Conservation (phyloP, 2,329 filamentous ascomycete species). For the Apiospora malaysiana region DNA sequence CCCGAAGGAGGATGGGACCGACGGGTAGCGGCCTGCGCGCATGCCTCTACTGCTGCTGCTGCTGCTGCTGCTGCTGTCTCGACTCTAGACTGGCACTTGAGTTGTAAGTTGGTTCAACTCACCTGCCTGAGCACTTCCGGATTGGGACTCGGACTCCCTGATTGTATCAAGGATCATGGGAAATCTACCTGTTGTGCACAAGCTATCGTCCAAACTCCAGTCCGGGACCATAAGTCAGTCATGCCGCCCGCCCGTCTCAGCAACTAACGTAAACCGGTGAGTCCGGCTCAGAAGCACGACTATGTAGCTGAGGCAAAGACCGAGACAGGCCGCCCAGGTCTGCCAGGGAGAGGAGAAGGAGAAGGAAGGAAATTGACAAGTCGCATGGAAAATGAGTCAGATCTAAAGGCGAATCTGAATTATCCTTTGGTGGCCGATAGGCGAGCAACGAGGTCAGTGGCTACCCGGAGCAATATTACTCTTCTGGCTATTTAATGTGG, state of each 20-base stretch:
- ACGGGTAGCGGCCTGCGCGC: background rate
- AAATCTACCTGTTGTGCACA: background rate
- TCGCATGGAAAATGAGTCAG: background rate
- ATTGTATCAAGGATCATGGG: background rate
- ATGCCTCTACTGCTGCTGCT: too few relatives aligned
- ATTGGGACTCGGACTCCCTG: background rate
- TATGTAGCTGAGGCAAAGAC: background rate
- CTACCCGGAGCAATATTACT: conserved; percentile 3
- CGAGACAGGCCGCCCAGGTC: background rate
- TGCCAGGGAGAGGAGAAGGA: background rate
- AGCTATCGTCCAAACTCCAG: background rate
- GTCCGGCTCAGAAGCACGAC: background rate
- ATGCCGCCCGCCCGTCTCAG: background rate
- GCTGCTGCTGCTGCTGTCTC: too few relatives aligned
- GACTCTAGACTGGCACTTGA: background rate
- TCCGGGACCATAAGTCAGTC: background rate
- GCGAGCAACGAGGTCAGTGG: background rate
- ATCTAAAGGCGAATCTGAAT: background rate
- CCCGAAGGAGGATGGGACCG: background rate
- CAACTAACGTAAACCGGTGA: background rate
- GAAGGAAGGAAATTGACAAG: background rate
- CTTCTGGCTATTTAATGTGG: conserved; percentile 7
- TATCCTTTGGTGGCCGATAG: background rate
- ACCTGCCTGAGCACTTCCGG: background rate
- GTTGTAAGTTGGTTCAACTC: conserved; percentile 1